phyloP scores from a whole-genome alignment of 352 stramenopile species.

The Phytophthora foliorum region DNA sequence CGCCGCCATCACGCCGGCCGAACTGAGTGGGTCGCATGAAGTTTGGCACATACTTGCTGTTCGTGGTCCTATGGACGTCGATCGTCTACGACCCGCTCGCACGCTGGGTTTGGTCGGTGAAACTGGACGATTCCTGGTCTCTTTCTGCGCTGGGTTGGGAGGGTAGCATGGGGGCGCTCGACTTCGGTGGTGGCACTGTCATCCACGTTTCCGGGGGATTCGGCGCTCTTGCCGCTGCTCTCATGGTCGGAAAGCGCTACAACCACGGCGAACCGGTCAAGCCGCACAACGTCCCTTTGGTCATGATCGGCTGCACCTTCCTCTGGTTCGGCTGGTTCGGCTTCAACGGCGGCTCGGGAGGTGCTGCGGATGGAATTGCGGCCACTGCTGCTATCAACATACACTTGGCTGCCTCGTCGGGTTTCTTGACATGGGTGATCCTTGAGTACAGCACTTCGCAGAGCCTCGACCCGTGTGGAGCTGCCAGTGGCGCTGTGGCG shows the following conservation, averaged over 20 bases:
- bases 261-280: slow-evolving; percentile 76
- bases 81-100: slow-evolving; percentile 86
- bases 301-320: slow-evolving; percentile 77
- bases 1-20: slow-evolving; percentile 77
- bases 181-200: slow-evolving; percentile 87
- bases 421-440: slow-evolving; percentile 73
- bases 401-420: slow-evolving; percentile 61
- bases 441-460: slow-evolving; percentile 60
- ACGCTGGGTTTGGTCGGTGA: slow-evolving; percentile 81
- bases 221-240: slow-evolving; percentile 65
- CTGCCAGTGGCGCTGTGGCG: slow-evolving; percentile 66
- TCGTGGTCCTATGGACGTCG: slow-evolving; percentile 79
- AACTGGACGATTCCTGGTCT: slow-evolving; percentile 60
- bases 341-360: slow-evolving; percentile 79
- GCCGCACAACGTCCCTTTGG: slow-evolving; percentile 84
- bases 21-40: slow-evolving; percentile 85
- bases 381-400: slow-evolving; percentile 77
- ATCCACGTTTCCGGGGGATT: slow-evolving; percentile 85
- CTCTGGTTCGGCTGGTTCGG: slow-evolving; percentile 89
- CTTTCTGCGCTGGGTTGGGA: slow-evolving; percentile 57
- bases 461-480: slow-evolving; percentile 68
- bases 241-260: slow-evolving; percentile 77
- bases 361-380: slow-evolving; percentile 63
- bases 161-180: slow-evolving; percentile 67
- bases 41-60: slow-evolving; percentile 78